These are phyloP conservation scores for Chlamydomonas sphaeroides DNA, from an alignment of 139 green algal species.

Conservation along the genomic window DNA sequence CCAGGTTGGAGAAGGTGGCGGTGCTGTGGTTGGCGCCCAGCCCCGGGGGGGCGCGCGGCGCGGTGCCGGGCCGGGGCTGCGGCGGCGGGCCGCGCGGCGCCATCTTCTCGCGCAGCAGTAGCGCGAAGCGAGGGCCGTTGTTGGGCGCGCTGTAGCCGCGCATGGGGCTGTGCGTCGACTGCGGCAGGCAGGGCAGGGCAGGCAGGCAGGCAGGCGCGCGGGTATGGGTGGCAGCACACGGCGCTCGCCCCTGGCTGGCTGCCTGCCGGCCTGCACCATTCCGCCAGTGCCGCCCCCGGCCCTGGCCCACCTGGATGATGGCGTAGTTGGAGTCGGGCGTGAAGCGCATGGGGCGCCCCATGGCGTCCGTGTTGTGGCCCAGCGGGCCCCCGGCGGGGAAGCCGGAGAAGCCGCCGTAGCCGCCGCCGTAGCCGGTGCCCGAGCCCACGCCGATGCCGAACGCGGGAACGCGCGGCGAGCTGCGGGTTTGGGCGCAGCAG, in stretches of 20 bases:
- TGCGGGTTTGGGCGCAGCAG: not conserved
- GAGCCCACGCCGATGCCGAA: not conserved
- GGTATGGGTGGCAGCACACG: no score
- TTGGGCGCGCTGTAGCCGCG: slow-evolving; percentile 15
- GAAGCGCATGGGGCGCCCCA: not conserved
- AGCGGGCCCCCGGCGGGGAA: not conserved
- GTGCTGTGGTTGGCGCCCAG: no score
- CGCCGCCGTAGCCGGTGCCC: not conserved
- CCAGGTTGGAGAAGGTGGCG: no score
- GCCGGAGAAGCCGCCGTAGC: not conserved
- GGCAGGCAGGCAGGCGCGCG: no score
- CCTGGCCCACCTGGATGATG: slow-evolving; percentile 1
- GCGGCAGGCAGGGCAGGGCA: not conserved
- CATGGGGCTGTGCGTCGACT: slow-evolving; percentile 13
- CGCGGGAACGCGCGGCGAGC: not conserved
- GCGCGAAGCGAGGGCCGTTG: not conserved
- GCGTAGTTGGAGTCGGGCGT: not conserved
- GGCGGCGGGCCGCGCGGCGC: not conserved
- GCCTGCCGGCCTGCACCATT: no score
- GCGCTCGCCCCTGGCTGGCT: no score
- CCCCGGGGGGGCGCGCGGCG: no score
- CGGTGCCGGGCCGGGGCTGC: no score
- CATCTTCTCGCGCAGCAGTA: slow-evolving; percentile 6
- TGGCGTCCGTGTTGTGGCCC: not conserved
- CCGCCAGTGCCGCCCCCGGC: no score